Percentiles rank a stretch among this genome's conserved stretches.
phyloP scores from a whole-genome alignment of 2,329 filamentous ascomycete species.

The Diaporthe citri region DNA sequence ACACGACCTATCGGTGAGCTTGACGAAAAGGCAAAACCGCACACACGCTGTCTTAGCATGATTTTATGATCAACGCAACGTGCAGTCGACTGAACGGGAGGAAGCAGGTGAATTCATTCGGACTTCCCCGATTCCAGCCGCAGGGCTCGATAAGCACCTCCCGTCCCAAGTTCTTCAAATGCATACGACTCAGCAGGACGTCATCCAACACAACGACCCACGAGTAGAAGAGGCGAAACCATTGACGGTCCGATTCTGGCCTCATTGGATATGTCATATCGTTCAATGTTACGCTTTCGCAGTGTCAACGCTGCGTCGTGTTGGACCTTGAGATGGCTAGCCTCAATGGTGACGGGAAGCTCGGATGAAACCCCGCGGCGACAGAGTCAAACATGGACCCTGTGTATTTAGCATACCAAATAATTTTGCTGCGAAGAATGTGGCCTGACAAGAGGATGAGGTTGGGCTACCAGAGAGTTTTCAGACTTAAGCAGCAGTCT shows the following conservation, averaged over 20 bases:
- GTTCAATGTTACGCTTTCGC: not conserved
- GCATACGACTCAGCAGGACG: not conserved
- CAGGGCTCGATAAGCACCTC: not conserved
- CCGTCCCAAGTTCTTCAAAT: not conserved
- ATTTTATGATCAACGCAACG: slow-evolving; percentile 7
- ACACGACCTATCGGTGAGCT: slow-evolving; percentile 5
- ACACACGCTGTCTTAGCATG: not conserved
- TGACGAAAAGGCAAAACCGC: not conserved
- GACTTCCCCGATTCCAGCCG: not conserved
- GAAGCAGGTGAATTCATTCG: not conserved
- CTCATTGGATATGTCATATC: not conserved
- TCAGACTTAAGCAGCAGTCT: not conserved
- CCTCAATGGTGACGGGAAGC: not conserved
- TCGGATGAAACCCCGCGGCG: slow-evolving; percentile 22
- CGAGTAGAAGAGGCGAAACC: not conserved
- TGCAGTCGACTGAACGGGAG: not conserved
- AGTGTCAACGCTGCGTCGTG: not conserved
- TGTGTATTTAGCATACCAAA: not conserved
- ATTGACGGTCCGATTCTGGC: not conserved
- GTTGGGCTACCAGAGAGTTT: rapidly evolving
- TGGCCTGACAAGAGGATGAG: not conserved
- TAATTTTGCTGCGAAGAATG: not conserved
- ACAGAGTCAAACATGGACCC: not conserved
- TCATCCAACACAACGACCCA: not conserved
- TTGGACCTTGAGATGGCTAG: not conserved